These are phyloP conservation scores for Mycena maculata DNA, from an alignment of 768 basidiomycete genomes.

Conservation along the genomic window DNA sequence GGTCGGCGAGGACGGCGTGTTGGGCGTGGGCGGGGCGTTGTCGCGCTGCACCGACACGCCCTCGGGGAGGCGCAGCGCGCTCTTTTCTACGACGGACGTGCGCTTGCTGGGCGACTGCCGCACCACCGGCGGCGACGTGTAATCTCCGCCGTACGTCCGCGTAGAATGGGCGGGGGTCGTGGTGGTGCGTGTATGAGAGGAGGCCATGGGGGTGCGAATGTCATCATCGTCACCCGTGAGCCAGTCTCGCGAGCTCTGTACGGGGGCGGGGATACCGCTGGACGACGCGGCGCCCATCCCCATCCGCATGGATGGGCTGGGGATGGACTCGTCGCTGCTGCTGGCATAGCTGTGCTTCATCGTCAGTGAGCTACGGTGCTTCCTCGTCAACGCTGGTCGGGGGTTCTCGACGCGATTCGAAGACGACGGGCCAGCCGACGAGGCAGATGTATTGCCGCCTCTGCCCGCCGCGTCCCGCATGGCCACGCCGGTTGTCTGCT, in stretches of 20 bases:
- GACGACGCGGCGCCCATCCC: conserved; percentile 5
- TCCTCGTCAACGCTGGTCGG: conserved; percentile 61
- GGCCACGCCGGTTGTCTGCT: conserved; percentile 65
- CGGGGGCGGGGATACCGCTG: conserved; percentile 23
- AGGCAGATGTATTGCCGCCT: conserved; percentile 12
- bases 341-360: conserved; percentile 50
- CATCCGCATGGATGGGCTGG: background rate
- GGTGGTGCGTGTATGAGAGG: conserved; percentile 28
- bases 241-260: conserved; percentile 68
- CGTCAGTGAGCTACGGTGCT: conserved; percentile 60
- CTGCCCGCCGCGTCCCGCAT: conserved; percentile 55
- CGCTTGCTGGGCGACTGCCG: conserved; percentile 81
- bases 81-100: conserved; percentile 71
- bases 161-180: conserved; percentile 31
- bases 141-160: background rate
- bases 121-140: conserved; percentile 56
- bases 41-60: conserved; percentile 52
- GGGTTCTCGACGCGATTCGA: conserved; percentile 28
- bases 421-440: conserved; percentile 15
- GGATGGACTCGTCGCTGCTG: conserved; percentile 13
- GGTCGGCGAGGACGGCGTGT: conserved; percentile 33
- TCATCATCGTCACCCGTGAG: conserved; percentile 75
- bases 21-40: conserved; percentile 36
- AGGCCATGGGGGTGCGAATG: background rate
- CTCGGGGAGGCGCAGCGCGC: conserved; percentile 52